A percentile compares a stretch with the other conserved stretches of the same genome.
Evolutionary conservation across 2,329 filamentous ascomycete species (phyloP).

Genomic region (Aspergillus thermomutatus): DNA sequence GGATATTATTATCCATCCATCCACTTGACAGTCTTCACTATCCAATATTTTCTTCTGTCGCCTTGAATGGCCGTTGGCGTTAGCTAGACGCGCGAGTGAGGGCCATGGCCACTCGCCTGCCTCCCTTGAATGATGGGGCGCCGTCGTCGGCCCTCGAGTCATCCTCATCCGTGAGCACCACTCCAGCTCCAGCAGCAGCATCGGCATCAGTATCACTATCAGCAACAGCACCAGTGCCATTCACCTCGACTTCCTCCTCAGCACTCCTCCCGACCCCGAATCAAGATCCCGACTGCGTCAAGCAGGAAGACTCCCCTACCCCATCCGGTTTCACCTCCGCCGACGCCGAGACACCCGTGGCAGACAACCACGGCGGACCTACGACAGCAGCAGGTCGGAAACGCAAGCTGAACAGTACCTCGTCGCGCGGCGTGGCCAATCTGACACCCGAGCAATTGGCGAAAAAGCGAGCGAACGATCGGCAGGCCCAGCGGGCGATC

Average conservation of each 20-base stretch:
- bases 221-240: background rate
- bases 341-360: slow-evolving; percentile 18
- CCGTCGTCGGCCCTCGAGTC: slow-evolving; percentile 22
- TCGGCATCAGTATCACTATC: background rate
- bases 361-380: slow-evolving; percentile 16
- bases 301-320: slow-evolving; percentile 26
- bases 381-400: slow-evolving; percentile 33
- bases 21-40: background rate
- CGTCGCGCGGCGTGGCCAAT: slow-evolving; percentile 74
- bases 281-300: slow-evolving; percentile 14
- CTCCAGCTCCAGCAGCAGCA: background rate
- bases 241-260: slow-evolving; percentile 3
- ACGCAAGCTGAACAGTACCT: slow-evolving; percentile 41
- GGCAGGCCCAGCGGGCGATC: slow-evolving; percentile 81
- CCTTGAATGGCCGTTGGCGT: slow-evolving; percentile 27
- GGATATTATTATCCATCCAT: background rate
- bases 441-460: slow-evolving; percentile 84
- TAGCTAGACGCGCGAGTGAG: slow-evolving; percentile 25
- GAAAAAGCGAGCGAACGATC: slow-evolving; percentile 87
- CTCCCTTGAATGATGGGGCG: slow-evolving; percentile 26
- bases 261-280: slow-evolving; percentile 4
- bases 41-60: background rate
- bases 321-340: slow-evolving; percentile 22
- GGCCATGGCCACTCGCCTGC: slow-evolving; percentile 33
- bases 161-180: slow-evolving; percentile 5